Evolutionary conservation across 441 rosid species (phyloP), one percentile per base, ranked within the genome.

Genomic region (Corymbia calophylla): DNA sequence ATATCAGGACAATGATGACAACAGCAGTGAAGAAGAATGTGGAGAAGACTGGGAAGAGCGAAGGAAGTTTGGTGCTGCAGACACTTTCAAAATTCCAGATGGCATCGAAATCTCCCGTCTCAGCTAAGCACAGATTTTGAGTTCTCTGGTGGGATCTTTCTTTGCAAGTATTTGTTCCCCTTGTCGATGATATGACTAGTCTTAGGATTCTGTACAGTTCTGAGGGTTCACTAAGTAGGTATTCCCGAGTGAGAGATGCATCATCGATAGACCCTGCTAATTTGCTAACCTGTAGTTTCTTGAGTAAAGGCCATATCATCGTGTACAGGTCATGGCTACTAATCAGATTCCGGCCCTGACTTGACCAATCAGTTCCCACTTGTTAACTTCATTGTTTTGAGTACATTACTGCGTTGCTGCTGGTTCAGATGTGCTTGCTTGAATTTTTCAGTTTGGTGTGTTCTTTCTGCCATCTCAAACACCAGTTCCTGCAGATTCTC

Each of bases 31-130:
- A 58, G 97, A 93, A 6, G 96, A 92, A 31, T 58, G 92, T n/a
- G 87, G 14, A 56, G 89, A 53, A 0, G 93, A 90, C 89, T 93
- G 88, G 19, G 95, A 93, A 87, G 98, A 96, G 92, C 91, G 85
- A 47, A 94, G 93, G 92, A 98, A 97, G 93, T 97, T 97, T 89
- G 99, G 99, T 87, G 99, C 99, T 7, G 99, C 99, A 2, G 95
- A 94, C 82, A 96, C 99, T 84, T 98, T 98, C 94, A 96, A 87
- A 92, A 91, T 98, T 87, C 99, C 99, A 31, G 99, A 97, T 19
- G 98, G 91, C 54, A 88, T 95, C 39, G 98, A 97, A 56, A 92
- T 96, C 88, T 91, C 98, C 90, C 94, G 87, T 39, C 93, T 97
- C 84, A 97, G 97, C 92, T 97, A 89, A 92, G 60, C 86, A 77